Conservation (phyloP, 2,329 filamentous ascomycete species). For the Cryphonectria parasitica region DNA sequence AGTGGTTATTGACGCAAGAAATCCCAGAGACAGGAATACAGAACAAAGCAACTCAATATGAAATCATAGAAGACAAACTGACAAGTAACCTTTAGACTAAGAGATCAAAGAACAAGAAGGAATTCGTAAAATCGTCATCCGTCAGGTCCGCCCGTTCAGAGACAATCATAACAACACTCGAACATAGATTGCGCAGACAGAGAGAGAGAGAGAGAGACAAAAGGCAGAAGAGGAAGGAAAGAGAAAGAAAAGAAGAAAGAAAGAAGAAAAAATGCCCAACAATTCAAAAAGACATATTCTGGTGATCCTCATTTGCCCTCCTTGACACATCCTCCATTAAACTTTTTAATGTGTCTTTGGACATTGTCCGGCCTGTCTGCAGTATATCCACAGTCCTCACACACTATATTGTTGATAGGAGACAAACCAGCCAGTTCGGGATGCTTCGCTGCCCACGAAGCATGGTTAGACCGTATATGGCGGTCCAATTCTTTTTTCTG, state of each 20-base stretch:
- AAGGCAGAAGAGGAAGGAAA: neutral
- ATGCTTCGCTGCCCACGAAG: neutral
- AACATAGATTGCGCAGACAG: neutral
- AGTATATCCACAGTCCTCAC: neutral
- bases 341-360: constrained; percentile 6
- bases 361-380: constrained; percentile 8
- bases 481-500: constrained; percentile 19
- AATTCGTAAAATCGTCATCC: neutral
- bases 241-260: neutral
- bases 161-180: neutral
- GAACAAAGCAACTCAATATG: neutral
- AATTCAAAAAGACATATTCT: neutral
- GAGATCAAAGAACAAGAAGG: neutral
- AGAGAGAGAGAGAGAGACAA: no score
- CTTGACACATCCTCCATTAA: neutral
- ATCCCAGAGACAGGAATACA: neutral
- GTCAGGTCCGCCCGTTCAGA: neutral
- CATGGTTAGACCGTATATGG: constrained; percentile 14
- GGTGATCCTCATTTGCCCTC: neutral
- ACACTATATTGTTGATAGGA: neutral
- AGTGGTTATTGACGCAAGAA: neutral
- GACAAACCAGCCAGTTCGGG: constrained; percentile 15
- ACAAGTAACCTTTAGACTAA: neutral
- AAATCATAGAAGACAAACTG: neutral
- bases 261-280: neutral